A percentile compares a stretch with the other conserved stretches of the same genome.
These are phyloP conservation scores for Haberlea rhodopensis DNA, from an alignment of 257 asterid genomes.

Conservation along the genomic window DNA sequence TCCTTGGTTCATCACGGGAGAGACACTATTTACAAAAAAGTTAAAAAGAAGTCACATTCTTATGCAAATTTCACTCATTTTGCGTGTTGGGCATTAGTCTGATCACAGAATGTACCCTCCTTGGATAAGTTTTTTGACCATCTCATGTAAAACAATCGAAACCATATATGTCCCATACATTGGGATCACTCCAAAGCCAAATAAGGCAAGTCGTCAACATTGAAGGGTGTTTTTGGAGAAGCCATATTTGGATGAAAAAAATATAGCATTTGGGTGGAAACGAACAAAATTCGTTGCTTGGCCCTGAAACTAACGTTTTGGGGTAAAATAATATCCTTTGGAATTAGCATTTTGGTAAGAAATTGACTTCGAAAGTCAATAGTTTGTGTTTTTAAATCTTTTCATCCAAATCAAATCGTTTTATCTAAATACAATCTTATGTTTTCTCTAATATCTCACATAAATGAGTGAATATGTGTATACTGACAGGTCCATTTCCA, in stretches of 20 bases:
- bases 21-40: not conserved
- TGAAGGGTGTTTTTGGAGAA: no score
- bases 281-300: not conserved
- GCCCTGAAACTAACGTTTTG: no score
- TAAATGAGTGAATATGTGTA: not conserved
- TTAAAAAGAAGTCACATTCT: not conserved
- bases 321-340: not conserved
- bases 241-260: no score
- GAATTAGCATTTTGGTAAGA: not conserved
- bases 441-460: not conserved
- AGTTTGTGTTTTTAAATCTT: no score
- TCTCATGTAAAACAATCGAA: no score
- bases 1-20: not conserved
- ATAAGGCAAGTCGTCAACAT: no score
- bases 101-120: not conserved
- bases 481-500: slow-evolving; percentile 7
- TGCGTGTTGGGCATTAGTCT: not conserved
- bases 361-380: no score
- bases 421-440: no score
- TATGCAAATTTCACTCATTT: not conserved
- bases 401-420: no score
- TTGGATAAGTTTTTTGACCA: not conserved
- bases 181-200: no score
- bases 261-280: not conserved
- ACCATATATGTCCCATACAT: no score